Evolutionary conservation across 1,139 yeast genomes (phyloP).

Genomic region (Pichia sp.): DNA sequence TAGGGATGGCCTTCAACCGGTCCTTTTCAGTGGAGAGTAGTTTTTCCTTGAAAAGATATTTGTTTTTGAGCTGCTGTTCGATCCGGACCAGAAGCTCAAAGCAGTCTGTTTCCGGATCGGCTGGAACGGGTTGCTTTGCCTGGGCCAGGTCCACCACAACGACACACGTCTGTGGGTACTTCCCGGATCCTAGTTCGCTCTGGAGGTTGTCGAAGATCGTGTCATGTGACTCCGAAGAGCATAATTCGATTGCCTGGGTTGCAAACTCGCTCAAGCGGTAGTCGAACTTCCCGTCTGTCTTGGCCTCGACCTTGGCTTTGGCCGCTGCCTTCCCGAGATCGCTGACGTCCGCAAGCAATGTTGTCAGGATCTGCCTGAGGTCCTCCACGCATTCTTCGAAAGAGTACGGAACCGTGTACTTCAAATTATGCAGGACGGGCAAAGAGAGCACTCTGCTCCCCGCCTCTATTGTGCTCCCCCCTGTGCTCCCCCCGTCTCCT

Average conservation of each 20-base stretch:
- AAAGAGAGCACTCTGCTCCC: not conserved
- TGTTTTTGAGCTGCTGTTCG: constrained; percentile 13
- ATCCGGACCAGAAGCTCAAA: constrained; percentile 12
- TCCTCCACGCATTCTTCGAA: constrained; percentile 10
- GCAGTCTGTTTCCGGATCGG: constrained; percentile 1
- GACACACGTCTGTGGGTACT: constrained; percentile 1
- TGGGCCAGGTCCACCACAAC: not conserved
- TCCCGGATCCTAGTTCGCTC: not conserved
- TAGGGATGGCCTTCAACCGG: not conserved
- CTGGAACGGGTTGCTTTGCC: not conserved
- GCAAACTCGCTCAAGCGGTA: constrained; percentile 3
- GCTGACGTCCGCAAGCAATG: constrained; percentile 2
- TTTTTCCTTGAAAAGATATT: constrained; percentile 1
- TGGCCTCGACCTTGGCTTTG: not conserved
- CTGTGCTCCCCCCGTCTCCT: too few relatives aligned
- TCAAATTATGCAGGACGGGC: not conserved
- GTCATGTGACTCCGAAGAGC: constrained; percentile 8
- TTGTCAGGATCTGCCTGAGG: constrained; percentile 3
- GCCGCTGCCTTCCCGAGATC: not conserved
- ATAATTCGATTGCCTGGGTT: constrained; percentile 6
- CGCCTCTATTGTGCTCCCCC: not conserved
- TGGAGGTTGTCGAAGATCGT: not conserved
- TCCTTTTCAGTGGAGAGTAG: not conserved
- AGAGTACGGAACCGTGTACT: not conserved
- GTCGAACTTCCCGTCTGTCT: not conserved